A percentile compares a stretch with the other conserved stretches of the same genome.
phyloP scores from a whole-genome alignment of 2,329 filamentous ascomycete genomes.

The Tolypocladium cylindrosporum region DNA sequence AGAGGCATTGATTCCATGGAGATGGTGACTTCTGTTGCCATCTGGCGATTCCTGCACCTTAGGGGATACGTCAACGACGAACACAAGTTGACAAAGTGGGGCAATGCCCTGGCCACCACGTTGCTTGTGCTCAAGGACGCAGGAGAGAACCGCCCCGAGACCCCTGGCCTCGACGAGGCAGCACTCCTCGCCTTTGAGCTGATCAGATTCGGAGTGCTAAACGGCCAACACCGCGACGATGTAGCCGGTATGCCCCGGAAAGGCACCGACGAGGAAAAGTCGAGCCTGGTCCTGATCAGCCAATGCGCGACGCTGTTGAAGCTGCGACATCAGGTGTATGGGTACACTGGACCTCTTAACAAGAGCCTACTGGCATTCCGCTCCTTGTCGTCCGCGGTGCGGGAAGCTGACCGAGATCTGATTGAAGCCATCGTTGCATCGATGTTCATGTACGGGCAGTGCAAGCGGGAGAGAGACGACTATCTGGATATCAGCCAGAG shows the following conservation, averaged over 20 bases:
- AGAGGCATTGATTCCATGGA: slow-evolving; percentile 57
- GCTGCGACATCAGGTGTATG: slow-evolving; percentile 72
- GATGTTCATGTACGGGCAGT: slow-evolving; percentile 73
- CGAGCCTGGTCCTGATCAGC: slow-evolving; percentile 71
- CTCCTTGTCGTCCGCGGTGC: slow-evolving; percentile 70
- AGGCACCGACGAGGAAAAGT: slow-evolving; percentile 61
- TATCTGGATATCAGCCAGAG: slow-evolving; percentile 59
- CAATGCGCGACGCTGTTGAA: slow-evolving; percentile 76
- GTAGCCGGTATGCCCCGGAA: slow-evolving; percentile 46
- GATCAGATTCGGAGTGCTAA: slow-evolving; percentile 68
- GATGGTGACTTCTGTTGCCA: slow-evolving; percentile 59
- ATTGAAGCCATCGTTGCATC: slow-evolving; percentile 73
- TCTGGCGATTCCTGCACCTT: slow-evolving; percentile 85
- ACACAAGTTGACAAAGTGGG: slow-evolving; percentile 78
- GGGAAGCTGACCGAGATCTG: slow-evolving; percentile 70
- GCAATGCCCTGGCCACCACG: slow-evolving; percentile 64
- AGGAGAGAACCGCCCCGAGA: slow-evolving; percentile 31
- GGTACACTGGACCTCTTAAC: slow-evolving; percentile 90
- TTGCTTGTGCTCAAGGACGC: slow-evolving; percentile 52
- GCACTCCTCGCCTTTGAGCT: slow-evolving; percentile 80
- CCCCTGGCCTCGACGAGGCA: slow-evolving; percentile 58
- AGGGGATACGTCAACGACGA: slow-evolving; percentile 72
- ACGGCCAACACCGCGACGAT: slow-evolving; percentile 51
- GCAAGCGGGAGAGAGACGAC: slow-evolving; percentile 58
- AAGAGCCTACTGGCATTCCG: slow-evolving; percentile 82